A percentile compares a stretch with the other conserved stretches of the same genome.
Conservation (phyloP, 805 yeast species). For the Zygosaccharomyces pseudorouxii region DNA sequence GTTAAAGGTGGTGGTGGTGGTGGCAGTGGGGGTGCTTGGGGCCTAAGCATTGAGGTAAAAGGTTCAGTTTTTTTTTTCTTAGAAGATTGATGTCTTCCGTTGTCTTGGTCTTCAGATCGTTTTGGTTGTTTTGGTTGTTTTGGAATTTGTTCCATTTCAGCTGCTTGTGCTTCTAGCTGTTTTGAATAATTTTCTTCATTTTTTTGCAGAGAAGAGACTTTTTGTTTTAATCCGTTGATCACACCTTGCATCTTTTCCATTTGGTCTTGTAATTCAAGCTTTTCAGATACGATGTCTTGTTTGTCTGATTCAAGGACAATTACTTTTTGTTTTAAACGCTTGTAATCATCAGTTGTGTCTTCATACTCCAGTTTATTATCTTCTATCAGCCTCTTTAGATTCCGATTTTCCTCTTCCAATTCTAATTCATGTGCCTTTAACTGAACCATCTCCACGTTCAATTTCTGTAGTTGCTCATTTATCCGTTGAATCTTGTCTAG, state of each 20-base stretch:
- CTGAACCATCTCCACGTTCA: conserved; percentile 29
- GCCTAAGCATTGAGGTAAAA: background rate
- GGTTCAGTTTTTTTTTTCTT: background rate
- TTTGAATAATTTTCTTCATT: conserved; percentile 4
- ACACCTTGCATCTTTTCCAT: conserved; percentile 19
- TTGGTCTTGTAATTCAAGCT: conserved; percentile 25
- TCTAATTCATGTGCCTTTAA: conserved; percentile 29
- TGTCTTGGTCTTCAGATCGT: background rate
- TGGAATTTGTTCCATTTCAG: conserved; percentile 2
- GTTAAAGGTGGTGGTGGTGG: background rate
- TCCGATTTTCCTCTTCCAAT: conserved; percentile 28
- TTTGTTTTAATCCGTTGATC: conserved; percentile 16
- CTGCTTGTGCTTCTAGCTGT: conserved; percentile 4
- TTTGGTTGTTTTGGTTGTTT: conserved; percentile 7
- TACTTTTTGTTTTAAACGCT: conserved; percentile 19
- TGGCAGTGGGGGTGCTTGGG: background rate
- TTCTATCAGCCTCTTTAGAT: conserved; percentile 19
- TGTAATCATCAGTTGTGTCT: conserved; percentile 19
- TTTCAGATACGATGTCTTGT: conserved; percentile 23
- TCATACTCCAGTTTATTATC: conserved; percentile 17
- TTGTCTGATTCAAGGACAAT: conserved; percentile 19
- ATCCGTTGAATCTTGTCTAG: conserved; percentile 20
- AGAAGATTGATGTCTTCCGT: background rate
- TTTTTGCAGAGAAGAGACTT: conserved; percentile 7
- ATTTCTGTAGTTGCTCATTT: conserved; percentile 32